Evolutionary conservation across 257 asterid species (phyloP), one percentile per base, ranked within the genome.

Genomic region (Ajuga chamaepitys): DNA sequence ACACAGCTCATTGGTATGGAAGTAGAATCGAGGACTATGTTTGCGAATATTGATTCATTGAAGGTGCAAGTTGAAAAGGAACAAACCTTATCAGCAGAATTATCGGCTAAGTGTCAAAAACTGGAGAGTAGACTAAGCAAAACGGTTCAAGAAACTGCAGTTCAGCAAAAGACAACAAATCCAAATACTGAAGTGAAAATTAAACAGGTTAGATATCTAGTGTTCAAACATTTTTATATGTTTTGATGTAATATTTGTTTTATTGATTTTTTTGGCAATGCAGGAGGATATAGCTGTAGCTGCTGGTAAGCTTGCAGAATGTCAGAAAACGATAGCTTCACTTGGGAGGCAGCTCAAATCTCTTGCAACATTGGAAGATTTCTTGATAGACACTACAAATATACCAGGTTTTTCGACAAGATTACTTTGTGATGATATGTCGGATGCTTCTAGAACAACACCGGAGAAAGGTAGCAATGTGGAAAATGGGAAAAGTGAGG

Each of bases 291-390:
- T 84, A 59, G 86, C 73, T 16, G 82, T 82, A 37, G 92, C 96
- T 48, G 96, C 95, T 58, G 87, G 78, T 79, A 88, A 84, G 60
- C 96, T 88, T 18, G 81, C 91, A 56, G 96, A 88, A 58, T 88
- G 96, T 70, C 95, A 88, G 83, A 82, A 82, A 74, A 88, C 95
- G 10, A 86, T 88, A 25, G 92, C 92, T 41, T 86, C 96, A 37
- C 84, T 88, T 0, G 95, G 95, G n/a, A 84, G 79, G 51, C 95
- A 88, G 78, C 92, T 88, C 16, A 65, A 84, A 13, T 88, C 95
- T 57, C 81, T 89, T 20, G 93, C 93, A 56, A 86, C 91, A 11
- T 77, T 86, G 79, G 93, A 86, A 81, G 89, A 88, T 74, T 88
- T 88, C 87, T 78, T 88, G 85, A 86, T 78, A 14, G 96, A 88